Percentiles rank a stretch among this genome's conserved stretches.
Evolutionary conservation across 139 green algal genomes (phyloP).

Genomic region (Chlamydomonas urium): DNA sequence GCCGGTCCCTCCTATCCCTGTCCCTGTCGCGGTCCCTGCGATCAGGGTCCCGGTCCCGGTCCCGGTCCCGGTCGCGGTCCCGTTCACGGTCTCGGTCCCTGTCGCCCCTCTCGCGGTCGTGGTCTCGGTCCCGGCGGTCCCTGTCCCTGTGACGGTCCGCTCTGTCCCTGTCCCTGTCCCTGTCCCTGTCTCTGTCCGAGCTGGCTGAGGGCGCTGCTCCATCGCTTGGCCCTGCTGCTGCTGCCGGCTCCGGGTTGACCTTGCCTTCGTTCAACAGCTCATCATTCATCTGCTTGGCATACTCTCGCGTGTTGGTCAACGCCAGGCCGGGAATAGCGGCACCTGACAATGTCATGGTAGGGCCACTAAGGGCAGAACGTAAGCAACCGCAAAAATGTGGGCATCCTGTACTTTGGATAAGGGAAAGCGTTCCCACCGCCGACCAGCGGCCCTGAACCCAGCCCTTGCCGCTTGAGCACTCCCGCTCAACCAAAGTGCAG

Average conservation of each 20-base stretch:
- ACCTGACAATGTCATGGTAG: no score
- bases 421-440: no score
- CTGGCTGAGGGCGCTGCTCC: not conserved
- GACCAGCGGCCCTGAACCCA: no score
- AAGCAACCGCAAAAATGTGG: no score
- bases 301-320: constrained; percentile 67
- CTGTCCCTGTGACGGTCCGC: constrained; percentile 13
- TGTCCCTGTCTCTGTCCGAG: constrained; percentile 21
- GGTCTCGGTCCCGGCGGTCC: not conserved
- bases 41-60: constrained; percentile 18
- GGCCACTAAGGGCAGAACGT: no score
- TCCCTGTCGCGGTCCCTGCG: constrained; percentile 19
- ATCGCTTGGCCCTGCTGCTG: not conserved
- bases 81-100: not conserved
- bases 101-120: constrained; percentile 8
- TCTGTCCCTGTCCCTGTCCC: constrained; percentile 17
- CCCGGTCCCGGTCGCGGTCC: constrained; percentile 3
- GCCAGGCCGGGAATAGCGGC: constrained; percentile 59
- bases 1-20: constrained; percentile 12
- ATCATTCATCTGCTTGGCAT: constrained; percentile 62
- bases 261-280: constrained; percentile 55
- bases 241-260: not conserved
- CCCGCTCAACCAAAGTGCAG: no score
- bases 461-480: no score
- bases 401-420: no score